Conservation (phyloP, 2,329 filamentous ascomycete genomes). For the Akanthomyces muscarius region DNA sequence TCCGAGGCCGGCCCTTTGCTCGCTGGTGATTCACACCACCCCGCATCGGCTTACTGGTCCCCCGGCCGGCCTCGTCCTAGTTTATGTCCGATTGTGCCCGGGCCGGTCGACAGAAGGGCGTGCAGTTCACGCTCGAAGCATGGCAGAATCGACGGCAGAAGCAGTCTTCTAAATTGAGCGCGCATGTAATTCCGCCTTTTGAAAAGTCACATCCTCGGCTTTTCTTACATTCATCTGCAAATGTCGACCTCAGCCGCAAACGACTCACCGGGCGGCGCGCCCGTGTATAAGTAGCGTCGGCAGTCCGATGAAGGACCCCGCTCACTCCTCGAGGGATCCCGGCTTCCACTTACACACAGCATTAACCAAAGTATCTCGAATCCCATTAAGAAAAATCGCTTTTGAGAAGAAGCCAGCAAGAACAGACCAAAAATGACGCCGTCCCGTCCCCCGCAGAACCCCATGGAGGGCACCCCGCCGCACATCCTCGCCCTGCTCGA, state of each 20-base stretch:
- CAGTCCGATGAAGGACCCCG: no score
- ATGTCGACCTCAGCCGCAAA: background rate
- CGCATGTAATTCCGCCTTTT: background rate
- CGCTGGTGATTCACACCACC: background rate
- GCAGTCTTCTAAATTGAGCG: background rate
- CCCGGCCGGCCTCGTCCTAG: background rate
- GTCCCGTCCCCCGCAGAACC: conserved; percentile 10
- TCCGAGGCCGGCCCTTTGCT: background rate
- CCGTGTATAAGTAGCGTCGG: background rate
- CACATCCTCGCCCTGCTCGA: conserved; percentile 20
- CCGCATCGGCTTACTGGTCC: background rate
- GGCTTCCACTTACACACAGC: background rate
- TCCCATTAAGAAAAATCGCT: background rate
- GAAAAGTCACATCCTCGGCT: background rate
- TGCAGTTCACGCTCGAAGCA: background rate
- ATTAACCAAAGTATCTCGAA: background rate
- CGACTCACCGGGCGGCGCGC: background rate
- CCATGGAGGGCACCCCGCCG: conserved; percentile 16
- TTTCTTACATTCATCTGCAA: background rate
- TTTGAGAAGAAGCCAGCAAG: no score
- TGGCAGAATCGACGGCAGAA: background rate
- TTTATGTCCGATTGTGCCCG: conserved; percentile 6
- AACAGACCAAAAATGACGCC: background rate
- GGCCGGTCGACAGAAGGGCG: background rate
- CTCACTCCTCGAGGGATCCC: background rate